Base-by-base conservation (phyloP, 164 flowering plant genomes). In the Euptelea pleiosperma region DNA sequence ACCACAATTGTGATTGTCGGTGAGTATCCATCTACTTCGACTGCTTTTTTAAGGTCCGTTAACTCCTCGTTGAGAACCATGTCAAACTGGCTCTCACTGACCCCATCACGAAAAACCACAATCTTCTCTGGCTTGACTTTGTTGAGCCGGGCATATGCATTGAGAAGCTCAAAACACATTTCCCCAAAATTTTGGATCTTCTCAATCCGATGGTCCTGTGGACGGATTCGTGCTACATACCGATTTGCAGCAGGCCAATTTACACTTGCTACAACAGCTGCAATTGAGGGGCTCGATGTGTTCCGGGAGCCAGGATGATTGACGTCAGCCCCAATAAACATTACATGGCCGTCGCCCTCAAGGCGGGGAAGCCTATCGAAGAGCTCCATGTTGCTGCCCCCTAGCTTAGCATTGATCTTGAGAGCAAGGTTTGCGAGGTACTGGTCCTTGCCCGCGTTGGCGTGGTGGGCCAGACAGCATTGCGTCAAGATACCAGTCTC, bases 241-340 rank as follows among this genome's bases (percentile, higher is more conserved):
- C 71, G 77, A 39, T 81, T 91, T 7, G 84, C 91, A 45, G 77
- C 93, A 0, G 97, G 97, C 95, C 95, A 91, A 31, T 91, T 91
- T 14, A 86, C 59, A 1, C 87, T 69, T 19, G 78, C 95, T 37
- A 80, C 92, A 24, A 91, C 87, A 14, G 93, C 93, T 24, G 87
- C 86, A 39, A 85, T 81, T 2, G 97, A 91, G 8, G 85, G 95
- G 65, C 83, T 68, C 0, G 69, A 55, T 3, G 18, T 12, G 62
- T 82, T 74, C 24, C 28, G 5, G 3, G 83, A 21, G 6, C 63
- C 72, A 7, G 97, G 97, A 59, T 90, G 97, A 73, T 90, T 87
- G 15, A 90, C 97, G 68, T 84, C 93, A 49, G 95, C 97, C 2
- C 95, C 97, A 6, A 90, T 64, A 48, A 87, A 77, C 87, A 90